Evolutionary conservation across 345 rosid genomes (phyloP).

Genomic region (Mercurialis annua): DNA sequence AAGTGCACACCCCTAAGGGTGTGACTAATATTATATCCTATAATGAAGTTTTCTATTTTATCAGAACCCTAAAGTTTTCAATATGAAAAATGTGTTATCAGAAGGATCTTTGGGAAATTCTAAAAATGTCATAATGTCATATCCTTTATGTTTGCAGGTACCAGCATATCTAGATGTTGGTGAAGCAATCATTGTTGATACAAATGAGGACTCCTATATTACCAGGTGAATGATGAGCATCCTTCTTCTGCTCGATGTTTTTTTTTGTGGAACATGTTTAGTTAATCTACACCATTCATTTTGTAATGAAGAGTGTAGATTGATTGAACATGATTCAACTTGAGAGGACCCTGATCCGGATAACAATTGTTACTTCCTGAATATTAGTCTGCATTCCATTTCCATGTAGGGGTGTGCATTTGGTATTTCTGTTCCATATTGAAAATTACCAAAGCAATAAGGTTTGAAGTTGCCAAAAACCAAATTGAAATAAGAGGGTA

Average conservation of each 20-base stretch:
- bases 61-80: background rate
- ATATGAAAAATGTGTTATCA: background rate
- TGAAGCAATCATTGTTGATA: slow-evolving; percentile 66
- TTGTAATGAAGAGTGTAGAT: no score
- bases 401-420: background rate
- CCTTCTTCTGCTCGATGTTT: no score
- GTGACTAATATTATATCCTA: background rate
- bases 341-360: no score
- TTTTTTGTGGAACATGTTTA: no score
- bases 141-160: slow-evolving; percentile 40
- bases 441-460: no score
- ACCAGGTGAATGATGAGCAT: slow-evolving; percentile 84
- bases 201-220: slow-evolving; percentile 66
- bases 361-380: background rate
- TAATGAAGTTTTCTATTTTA: background rate
- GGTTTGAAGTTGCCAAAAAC: no score
- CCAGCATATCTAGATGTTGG: slow-evolving; percentile 73
- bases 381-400: background rate
- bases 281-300: no score
- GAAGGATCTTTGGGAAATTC: background rate
- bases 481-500: no score
- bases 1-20: no score
- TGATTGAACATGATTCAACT: background rate
- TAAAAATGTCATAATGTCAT: background rate
- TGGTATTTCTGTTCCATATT: background rate